A percentile compares a stretch with the other conserved stretches of the same genome.
Conservation (phyloP, 2,329 filamentous ascomycete genomes). For the Epichloe uncinata region DNA sequence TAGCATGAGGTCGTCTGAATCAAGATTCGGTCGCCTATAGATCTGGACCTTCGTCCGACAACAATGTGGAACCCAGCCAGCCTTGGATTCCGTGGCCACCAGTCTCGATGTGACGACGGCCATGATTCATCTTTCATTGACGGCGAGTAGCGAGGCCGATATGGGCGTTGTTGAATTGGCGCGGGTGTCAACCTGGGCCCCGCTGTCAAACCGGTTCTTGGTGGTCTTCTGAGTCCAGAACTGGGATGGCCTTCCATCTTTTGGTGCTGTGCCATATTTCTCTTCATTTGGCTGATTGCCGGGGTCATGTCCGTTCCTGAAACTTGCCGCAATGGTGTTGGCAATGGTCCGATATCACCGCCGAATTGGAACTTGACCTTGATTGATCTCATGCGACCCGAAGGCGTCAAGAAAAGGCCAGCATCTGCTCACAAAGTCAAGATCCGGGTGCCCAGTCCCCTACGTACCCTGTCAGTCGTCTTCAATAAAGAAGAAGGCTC, state of each 20-base stretch:
- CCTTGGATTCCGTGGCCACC: slow-evolving; percentile 23
- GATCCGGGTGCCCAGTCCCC: no score
- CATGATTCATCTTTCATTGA: slow-evolving; percentile 37
- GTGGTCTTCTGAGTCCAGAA: slow-evolving; percentile 49
- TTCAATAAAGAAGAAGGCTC: no score
- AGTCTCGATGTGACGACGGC: slow-evolving; percentile 25
- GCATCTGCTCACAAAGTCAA: no score
- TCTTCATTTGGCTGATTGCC: slow-evolving; percentile 35
- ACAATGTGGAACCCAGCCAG: slow-evolving; percentile 10
- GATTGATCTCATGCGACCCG: no score
- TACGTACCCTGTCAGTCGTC: no score
- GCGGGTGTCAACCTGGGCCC: slow-evolving; percentile 43
- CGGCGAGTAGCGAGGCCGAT: slow-evolving; percentile 55
- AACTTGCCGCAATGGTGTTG: slow-evolving; percentile 45
- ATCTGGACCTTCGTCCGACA: neutral
- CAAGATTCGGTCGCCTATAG: neutral
- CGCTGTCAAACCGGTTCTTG: slow-evolving; percentile 45
- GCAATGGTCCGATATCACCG: slow-evolving; percentile 40
- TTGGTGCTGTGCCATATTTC: slow-evolving; percentile 51
- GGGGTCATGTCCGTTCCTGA: slow-evolving; percentile 45
- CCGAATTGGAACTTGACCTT: no score
- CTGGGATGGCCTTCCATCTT: slow-evolving; percentile 54
- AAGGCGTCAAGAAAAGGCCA: no score
- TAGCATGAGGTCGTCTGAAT: no score
- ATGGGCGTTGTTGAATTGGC: slow-evolving; percentile 56